phyloP scores from a whole-genome alignment of 2,329 filamentous ascomycete genomes.

The Cladorrhinum sp. region DNA sequence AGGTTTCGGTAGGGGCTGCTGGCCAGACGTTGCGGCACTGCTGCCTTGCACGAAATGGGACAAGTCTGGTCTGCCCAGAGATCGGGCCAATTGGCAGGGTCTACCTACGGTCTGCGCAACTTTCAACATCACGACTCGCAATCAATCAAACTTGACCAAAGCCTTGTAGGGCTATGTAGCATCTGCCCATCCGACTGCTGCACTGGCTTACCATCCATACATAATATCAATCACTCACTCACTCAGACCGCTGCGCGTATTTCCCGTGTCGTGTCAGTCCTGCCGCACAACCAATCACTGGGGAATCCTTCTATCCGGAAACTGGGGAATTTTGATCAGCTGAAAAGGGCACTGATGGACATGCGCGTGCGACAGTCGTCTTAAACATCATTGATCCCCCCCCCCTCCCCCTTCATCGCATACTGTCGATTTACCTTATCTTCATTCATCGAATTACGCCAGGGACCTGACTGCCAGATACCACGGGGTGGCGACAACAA shows the following conservation, averaged over 20 bases:
- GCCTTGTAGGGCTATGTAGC: not conserved
- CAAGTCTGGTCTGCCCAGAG: not conserved
- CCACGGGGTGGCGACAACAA: not conserved
- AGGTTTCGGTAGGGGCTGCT: not conserved
- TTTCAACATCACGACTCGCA: not conserved
- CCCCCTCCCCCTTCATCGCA: not conserved
- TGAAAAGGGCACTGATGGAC: not conserved
- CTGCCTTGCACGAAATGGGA: slow-evolving; percentile 6
- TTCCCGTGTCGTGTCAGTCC: not conserved
- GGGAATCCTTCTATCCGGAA: not conserved
- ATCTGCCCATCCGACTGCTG: not conserved
- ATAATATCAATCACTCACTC: too few relatives aligned
- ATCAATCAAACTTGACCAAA: too few relatives aligned
- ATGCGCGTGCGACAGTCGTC: not conserved
- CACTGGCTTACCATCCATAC: not conserved
- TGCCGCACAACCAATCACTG: not conserved
- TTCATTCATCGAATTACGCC: not conserved
- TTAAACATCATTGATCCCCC: not conserved
- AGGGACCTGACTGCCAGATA: too few relatives aligned
- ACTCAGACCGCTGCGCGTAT: not conserved
- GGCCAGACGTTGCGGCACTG: not conserved
- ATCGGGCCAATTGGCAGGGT: not conserved
- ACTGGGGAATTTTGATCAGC: not conserved
- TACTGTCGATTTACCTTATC: not conserved
- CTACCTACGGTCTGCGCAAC: too few relatives aligned